These are phyloP conservation scores for Pythium volutum DNA, from an alignment of 352 stramenopile species.

Conservation along the genomic window DNA sequence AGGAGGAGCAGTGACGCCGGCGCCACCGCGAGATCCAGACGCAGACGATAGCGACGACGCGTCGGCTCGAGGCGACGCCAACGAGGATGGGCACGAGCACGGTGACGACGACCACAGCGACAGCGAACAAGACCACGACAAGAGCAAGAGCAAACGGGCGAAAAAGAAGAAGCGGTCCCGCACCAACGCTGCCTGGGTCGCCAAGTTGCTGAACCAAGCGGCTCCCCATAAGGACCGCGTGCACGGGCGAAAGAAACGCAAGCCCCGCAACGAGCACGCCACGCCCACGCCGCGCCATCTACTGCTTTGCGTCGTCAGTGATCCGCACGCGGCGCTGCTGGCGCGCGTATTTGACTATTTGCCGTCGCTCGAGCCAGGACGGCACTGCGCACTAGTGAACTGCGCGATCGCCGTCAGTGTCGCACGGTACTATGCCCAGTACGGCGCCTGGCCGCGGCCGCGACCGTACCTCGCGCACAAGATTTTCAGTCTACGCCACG, in stretches of 20 bases:
- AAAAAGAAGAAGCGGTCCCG: background rate
- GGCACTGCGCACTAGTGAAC: constrained; percentile 36
- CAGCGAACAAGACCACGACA: background rate
- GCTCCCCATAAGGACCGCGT: constrained; percentile 33
- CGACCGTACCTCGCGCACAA: constrained; percentile 32
- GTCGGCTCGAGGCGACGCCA: background rate
- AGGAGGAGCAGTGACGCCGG: background rate
- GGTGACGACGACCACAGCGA: background rate
- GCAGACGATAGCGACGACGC: constrained; percentile 11
- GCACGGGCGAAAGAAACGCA: constrained; percentile 31
- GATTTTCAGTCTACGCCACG: constrained; percentile 10
- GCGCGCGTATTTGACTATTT: constrained; percentile 43
- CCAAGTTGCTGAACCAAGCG: constrained; percentile 43
- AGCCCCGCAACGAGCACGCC: background rate
- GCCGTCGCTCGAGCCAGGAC: constrained; percentile 26
- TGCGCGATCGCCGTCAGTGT: constrained; percentile 28
- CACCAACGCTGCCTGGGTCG: constrained; percentile 30
- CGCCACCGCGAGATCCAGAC: constrained; percentile 7
- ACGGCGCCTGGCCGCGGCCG: constrained; percentile 39
- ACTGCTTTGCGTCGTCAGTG: constrained; percentile 2
- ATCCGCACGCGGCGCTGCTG: constrained; percentile 24
- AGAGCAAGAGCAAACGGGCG: constrained; percentile 1
- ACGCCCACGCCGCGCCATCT: constrained; percentile 8
- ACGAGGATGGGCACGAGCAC: background rate
- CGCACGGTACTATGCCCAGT: constrained; percentile 34